Evolutionary conservation across 768 basidiomycete genomes (phyloP).

Genomic region (Leccinellum luteum): DNA sequence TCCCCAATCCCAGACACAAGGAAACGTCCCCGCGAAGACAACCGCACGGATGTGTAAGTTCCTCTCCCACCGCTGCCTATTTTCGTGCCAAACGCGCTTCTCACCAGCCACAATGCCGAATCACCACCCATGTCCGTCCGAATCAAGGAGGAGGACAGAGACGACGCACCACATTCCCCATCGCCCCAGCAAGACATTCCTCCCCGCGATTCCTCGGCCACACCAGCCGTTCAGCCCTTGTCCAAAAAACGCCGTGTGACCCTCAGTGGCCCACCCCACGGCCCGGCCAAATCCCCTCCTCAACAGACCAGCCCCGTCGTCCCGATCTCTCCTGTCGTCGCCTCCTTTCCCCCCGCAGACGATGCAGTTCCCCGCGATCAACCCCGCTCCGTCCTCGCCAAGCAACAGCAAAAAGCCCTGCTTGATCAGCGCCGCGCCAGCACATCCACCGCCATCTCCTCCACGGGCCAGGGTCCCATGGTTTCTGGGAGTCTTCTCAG

Average conservation of each 20-base stretch:
- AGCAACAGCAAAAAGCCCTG: slow-evolving; percentile 69
- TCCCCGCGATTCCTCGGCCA: slow-evolving; percentile 28
- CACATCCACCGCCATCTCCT: slow-evolving; percentile 39
- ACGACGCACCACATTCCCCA: slow-evolving; percentile 37
- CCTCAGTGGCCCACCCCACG: slow-evolving; percentile 48
- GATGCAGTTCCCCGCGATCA: slow-evolving; percentile 45
- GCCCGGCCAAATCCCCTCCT: slow-evolving; percentile 34
- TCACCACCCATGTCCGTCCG: slow-evolving; percentile 48
- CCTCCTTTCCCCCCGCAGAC: slow-evolving; percentile 59
- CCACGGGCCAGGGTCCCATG: slow-evolving; percentile 26
- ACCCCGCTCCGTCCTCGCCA: slow-evolving; percentile 53
- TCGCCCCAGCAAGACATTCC: slow-evolving; percentile 22
- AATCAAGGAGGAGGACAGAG: slow-evolving; percentile 67
- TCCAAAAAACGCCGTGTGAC: slow-evolving; percentile 71
- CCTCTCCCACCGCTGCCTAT: neutral
- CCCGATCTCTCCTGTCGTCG: slow-evolving; percentile 65
- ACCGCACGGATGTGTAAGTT: slow-evolving; percentile 46
- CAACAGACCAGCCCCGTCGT: slow-evolving; percentile 51
- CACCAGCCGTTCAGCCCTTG: slow-evolving; percentile 40
- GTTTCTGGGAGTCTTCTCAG: slow-evolving; percentile 26
- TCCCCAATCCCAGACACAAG: slow-evolving; percentile 10
- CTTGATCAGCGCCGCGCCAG: slow-evolving; percentile 70
- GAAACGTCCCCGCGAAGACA: slow-evolving; percentile 49
- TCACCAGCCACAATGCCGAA: slow-evolving; percentile 20
- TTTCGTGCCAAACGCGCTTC: slow-evolving; percentile 14